Percentiles rank a stretch among this genome's conserved stretches.
These are phyloP conservation scores for Metarhizium anisopliae DNA, from an alignment of 2,329 filamentous ascomycete species.

Conservation along the genomic window DNA sequence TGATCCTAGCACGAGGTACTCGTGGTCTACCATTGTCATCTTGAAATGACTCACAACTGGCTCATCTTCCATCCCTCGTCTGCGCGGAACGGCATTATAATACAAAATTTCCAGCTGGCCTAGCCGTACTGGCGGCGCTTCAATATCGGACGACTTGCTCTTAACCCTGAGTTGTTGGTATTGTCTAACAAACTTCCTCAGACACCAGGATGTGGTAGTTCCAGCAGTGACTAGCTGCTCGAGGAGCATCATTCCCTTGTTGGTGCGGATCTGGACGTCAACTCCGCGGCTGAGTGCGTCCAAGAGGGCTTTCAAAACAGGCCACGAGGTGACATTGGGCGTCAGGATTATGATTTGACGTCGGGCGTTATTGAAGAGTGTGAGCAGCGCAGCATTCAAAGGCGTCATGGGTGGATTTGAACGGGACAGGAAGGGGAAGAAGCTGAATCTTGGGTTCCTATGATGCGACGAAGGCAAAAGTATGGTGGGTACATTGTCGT, in stretches of 20 bases:
- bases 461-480: conserved; percentile 69
- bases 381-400: conserved; percentile 56
- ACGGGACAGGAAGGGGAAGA: conserved; percentile 44
- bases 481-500: conserved; percentile 38
- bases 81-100: conserved; percentile 35
- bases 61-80: conserved; percentile 33
- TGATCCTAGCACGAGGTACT: conserved; percentile 62
- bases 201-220: conserved; percentile 59
- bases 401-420: conserved; percentile 51
- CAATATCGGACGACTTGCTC: conserved; percentile 20
- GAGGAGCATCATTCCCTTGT: conserved; percentile 61
- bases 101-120: conserved; percentile 51
- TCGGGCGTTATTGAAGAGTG: conserved; percentile 49
- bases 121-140: conserved; percentile 29
- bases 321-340: conserved; percentile 64
- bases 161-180: conserved; percentile 31
- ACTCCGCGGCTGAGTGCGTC: conserved; percentile 57
- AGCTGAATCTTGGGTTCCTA: conserved; percentile 54
- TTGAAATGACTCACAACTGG: conserved; percentile 73
- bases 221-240: conserved; percentile 77
- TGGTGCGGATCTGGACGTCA: conserved; percentile 58
- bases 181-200: conserved; percentile 48
- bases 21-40: conserved; percentile 61
- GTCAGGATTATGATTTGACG: conserved; percentile 60
- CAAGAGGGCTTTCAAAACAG: conserved; percentile 53